phyloP scores from a whole-genome alignment of 2,329 filamentous ascomycete species.

The Cladosporium sphaerospermum region DNA sequence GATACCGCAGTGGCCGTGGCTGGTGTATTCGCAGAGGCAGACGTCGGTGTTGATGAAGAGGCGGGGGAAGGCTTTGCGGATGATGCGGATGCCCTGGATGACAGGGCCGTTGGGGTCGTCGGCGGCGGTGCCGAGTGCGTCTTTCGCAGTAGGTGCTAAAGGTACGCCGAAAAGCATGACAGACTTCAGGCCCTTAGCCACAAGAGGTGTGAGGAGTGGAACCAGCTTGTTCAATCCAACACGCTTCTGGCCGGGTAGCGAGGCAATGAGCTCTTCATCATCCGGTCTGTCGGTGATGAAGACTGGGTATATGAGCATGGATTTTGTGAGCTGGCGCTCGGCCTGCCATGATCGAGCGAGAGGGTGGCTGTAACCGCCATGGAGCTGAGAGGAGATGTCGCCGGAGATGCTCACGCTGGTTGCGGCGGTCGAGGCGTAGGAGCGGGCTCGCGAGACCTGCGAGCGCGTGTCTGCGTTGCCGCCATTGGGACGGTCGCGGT shows the following conservation, averaged over 20 bases:
- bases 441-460: conserved; percentile 41
- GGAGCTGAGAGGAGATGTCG: conserved; percentile 47
- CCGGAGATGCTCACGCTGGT: conserved; percentile 48
- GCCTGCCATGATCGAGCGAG: conserved; percentile 48
- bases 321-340: conserved; percentile 52
- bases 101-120: conserved; percentile 92
- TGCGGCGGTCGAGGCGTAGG: conserved; percentile 47
- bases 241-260: conserved; percentile 83
- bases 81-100: conserved; percentile 75
- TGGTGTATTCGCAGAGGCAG: conserved; percentile 97
- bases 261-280: conserved; percentile 84
- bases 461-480: conserved; percentile 42
- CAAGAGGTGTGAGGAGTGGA: conserved; percentile 76
- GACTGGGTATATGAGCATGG: conserved; percentile 96
- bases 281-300: conserved; percentile 94
- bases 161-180: conserved; percentile 97
- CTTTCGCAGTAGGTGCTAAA: conserved; percentile 71
- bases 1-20: conserved; percentile 95
- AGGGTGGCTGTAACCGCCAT: conserved; percentile 48
- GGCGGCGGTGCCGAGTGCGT: conserved; percentile 82
- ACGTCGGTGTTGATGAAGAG: conserved; percentile 91
- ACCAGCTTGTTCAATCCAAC: conserved; percentile 81
- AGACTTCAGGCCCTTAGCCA: conserved; percentile 82
- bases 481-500: conserved; percentile 39
- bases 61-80: conserved; percentile 78